Conservation (phyloP, 495 filamentous ascomycete species). For the Penicillium manginii region DNA sequence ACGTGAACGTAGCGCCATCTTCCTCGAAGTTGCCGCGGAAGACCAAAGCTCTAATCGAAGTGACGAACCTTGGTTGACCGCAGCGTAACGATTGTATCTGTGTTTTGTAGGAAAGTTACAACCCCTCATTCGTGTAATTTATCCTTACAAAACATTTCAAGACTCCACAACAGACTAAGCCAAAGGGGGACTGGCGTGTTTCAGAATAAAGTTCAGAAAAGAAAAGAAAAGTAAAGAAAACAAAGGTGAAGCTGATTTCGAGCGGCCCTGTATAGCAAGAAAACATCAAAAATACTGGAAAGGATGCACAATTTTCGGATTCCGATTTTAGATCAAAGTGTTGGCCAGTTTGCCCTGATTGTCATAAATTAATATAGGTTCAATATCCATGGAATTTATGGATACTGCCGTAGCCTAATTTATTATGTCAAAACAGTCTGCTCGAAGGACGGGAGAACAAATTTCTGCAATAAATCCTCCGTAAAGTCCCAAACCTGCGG, state of each 20-base stretch:
- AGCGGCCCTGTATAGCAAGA: slow-evolving; percentile 16
- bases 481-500: no score
- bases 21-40: slow-evolving; percentile 2
- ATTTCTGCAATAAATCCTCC: no score
- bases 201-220: slow-evolving; percentile 16
- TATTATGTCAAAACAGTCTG: no score
- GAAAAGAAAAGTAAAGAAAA: slow-evolving; percentile 15
- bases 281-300: no score
- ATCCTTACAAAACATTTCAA: slow-evolving; percentile 13
- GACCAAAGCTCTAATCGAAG: slow-evolving; percentile 1
- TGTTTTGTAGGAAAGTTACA: slow-evolving; percentile 13
- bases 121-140: slow-evolving; percentile 5
- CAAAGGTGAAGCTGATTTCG: slow-evolving; percentile 17
- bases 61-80: slow-evolving; percentile 7
- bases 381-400: no score
- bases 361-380: no score
- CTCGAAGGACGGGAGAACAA: no score
- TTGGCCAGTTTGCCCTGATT: no score
- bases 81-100: slow-evolving; percentile 12
- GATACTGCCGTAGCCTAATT: no score
- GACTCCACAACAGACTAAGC: slow-evolving; percentile 1
- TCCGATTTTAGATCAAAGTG: no score
- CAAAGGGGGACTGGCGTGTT: slow-evolving; percentile 9
- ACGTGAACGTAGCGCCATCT: slow-evolving; percentile 2
- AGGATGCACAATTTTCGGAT: no score